phyloP scores from a whole-genome alignment of 768 basidiomycete species.

The Amyloporia xantha region DNA sequence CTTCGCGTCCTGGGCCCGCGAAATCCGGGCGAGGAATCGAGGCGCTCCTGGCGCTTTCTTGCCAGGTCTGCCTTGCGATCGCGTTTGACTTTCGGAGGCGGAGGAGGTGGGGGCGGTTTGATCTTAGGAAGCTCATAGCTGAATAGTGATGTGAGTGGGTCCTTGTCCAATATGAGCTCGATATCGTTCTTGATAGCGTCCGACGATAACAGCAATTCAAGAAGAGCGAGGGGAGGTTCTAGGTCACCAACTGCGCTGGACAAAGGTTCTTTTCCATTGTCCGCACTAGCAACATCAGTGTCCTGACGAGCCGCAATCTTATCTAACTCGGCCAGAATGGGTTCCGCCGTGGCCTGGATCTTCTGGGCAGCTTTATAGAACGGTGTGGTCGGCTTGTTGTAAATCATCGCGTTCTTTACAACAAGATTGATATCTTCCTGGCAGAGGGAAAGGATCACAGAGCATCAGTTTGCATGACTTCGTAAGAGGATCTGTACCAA shows the following conservation, averaged over 20 bases:
- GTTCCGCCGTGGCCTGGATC: slow-evolving; percentile 41
- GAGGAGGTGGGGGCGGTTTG: slow-evolving; percentile 55
- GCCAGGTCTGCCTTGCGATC: slow-evolving; percentile 16
- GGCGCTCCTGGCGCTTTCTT: slow-evolving; percentile 19
- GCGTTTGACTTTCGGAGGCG: slow-evolving; percentile 29
- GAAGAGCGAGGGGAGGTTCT: slow-evolving; percentile 56
- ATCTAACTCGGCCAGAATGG: slow-evolving; percentile 40
- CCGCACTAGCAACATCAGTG: not conserved
- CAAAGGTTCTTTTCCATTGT: not conserved
- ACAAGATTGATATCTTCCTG: slow-evolving; percentile 84
- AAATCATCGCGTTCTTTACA: slow-evolving; percentile 76
- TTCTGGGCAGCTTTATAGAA: slow-evolving; percentile 65
- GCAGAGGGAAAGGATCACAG: not conserved
- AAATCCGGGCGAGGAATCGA: slow-evolving; percentile 39
- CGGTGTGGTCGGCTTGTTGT: slow-evolving; percentile 71
- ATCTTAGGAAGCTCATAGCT: slow-evolving; percentile 55
- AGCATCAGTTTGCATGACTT: not conserved
- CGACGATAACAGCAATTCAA: slow-evolving; percentile 50
- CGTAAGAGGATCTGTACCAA: not conserved
- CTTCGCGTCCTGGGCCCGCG: slow-evolving; percentile 45
- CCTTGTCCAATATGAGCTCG: slow-evolving; percentile 46
- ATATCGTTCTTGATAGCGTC: slow-evolving; percentile 46
- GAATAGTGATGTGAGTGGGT: slow-evolving; percentile 64
- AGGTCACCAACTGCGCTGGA: slow-evolving; percentile 51
- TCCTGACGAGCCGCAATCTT: slow-evolving; percentile 1